These are phyloP conservation scores for Hydnomerulius pinastri DNA, from an alignment of 768 basidiomycete genomes.

Conservation along the genomic window DNA sequence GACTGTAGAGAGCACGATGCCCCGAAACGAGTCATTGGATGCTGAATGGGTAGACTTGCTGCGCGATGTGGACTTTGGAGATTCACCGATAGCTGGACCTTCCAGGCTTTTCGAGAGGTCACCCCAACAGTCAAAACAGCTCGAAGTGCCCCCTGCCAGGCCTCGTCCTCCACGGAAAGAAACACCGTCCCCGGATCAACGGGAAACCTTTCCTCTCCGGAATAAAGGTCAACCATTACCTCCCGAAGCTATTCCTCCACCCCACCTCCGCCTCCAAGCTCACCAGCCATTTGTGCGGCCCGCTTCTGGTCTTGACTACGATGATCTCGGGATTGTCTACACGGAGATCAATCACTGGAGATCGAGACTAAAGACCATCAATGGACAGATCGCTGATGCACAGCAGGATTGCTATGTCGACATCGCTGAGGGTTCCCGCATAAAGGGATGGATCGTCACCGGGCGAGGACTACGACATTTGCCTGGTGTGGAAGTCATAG, in stretches of 20 bases:
- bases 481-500: slow-evolving; percentile 66
- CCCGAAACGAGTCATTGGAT: slow-evolving; percentile 5
- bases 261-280: slow-evolving; percentile 70
- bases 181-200: slow-evolving; percentile 33
- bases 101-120: slow-evolving; percentile 13
- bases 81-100: slow-evolving; percentile 18
- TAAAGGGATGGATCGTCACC: slow-evolving; percentile 79
- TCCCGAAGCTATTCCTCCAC: slow-evolving; percentile 47
- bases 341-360: slow-evolving; percentile 71
- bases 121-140: neutral
- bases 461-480: slow-evolving; percentile 67
- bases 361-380: slow-evolving; percentile 68
- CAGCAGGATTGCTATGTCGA: slow-evolving; percentile 69
- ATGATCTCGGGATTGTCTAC: slow-evolving; percentile 66
- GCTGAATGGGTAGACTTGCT: slow-evolving; percentile 66
- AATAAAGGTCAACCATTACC: slow-evolving; percentile 33
- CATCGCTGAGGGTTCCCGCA: slow-evolving; percentile 67
- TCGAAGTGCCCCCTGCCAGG: neutral
- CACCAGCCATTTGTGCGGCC: slow-evolving; percentile 74
- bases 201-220: slow-evolving; percentile 69
- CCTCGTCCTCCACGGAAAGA: slow-evolving; percentile 10
- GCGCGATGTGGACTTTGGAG: slow-evolving; percentile 29
- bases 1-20: slow-evolving; percentile 16
- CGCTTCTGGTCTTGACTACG: slow-evolving; percentile 68
- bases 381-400: slow-evolving; percentile 67